phyloP scores from a whole-genome alignment of 257 asterid species.

The Capsicum rhomboideum region DNA sequence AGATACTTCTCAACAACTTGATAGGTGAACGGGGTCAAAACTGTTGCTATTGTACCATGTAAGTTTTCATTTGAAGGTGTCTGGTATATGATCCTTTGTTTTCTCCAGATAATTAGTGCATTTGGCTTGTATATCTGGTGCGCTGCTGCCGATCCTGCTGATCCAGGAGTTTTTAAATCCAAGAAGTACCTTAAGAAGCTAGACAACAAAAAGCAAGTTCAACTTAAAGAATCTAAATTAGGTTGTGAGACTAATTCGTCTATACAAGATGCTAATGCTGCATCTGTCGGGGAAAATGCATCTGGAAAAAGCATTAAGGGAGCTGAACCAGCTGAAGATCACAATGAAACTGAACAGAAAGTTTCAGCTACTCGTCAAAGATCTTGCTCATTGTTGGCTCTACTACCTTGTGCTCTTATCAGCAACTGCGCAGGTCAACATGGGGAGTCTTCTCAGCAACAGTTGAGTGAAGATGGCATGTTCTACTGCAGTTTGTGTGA shows the following conservation, averaged over 20 bases:
- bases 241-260: conserved; percentile 62
- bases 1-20: background rate
- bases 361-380: conserved; percentile 15
- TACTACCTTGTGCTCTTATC: conserved; percentile 65
- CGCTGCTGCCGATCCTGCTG: conserved; percentile 96
- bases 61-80: background rate
- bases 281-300: conserved; percentile 30
- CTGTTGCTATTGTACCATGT: background rate
- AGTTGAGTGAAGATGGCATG: conserved; percentile 89
- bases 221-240: conserved; percentile 33
- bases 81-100: background rate
- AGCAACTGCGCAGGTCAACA: conserved; percentile 33
- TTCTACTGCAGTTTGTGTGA: conserved; percentile 97
- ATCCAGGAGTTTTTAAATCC: conserved; percentile 78
- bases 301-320: conserved; percentile 23
- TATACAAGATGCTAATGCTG: conserved; percentile 40
- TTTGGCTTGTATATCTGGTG: conserved; percentile 94
- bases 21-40: background rate
- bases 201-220: conserved; percentile 31
- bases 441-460: conserved; percentile 60
- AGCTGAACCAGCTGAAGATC: conserved; percentile 30
- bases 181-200: conserved; percentile 62
- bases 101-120: conserved; percentile 57
- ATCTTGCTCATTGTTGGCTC: conserved; percentile 30
- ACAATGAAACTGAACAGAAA: conserved; percentile 23